Evolutionary conservation across 345 rosid species (phyloP).

Genomic region (Boechera retrofracta): DNA sequence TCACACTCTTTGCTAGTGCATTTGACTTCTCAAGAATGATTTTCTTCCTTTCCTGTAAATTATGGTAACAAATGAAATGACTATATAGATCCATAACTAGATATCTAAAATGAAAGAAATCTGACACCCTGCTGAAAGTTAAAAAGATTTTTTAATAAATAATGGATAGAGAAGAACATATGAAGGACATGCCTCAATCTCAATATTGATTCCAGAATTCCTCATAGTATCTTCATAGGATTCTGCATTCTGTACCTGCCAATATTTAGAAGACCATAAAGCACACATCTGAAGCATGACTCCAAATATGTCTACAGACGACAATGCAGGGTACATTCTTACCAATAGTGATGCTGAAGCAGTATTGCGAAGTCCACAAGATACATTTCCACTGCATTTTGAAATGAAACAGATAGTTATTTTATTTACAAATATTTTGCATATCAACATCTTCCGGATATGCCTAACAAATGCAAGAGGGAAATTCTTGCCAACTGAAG

Average conservation of each 20-base stretch:
- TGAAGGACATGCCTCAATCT: slow-evolving; percentile 65
- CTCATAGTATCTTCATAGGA: slow-evolving; percentile 63
- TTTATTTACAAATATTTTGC: slow-evolving; percentile 1
- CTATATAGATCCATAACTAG: slow-evolving; percentile 12
- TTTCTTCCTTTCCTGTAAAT: slow-evolving; percentile 66
- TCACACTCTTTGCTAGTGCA: slow-evolving; percentile 67
- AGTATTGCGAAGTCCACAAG: slow-evolving; percentile 90
- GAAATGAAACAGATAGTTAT: slow-evolving; percentile 26
- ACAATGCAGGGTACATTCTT: slow-evolving; percentile 38
- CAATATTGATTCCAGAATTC: slow-evolving; percentile 78
- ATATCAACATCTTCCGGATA: slow-evolving; percentile 3
- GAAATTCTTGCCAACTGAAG: slow-evolving; percentile 2
- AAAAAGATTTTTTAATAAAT: background rate
- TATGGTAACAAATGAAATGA: slow-evolving; percentile 25
- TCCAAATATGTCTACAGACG: slow-evolving; percentile 17
- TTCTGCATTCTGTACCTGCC: slow-evolving; percentile 79
- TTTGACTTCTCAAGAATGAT: slow-evolving; percentile 67
- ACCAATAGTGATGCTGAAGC: slow-evolving; percentile 72
- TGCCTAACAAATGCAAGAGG: background rate
- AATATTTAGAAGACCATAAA: slow-evolving; percentile 37
- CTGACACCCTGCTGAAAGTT: slow-evolving; percentile 27
- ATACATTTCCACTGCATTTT: slow-evolving; percentile 73
- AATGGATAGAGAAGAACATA: slow-evolving; percentile 17
- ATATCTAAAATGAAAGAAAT: slow-evolving; percentile 20
- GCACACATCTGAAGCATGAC: slow-evolving; percentile 29